phyloP scores from a whole-genome alignment of 1,139 yeast species.

The Taphrina pruni region DNA sequence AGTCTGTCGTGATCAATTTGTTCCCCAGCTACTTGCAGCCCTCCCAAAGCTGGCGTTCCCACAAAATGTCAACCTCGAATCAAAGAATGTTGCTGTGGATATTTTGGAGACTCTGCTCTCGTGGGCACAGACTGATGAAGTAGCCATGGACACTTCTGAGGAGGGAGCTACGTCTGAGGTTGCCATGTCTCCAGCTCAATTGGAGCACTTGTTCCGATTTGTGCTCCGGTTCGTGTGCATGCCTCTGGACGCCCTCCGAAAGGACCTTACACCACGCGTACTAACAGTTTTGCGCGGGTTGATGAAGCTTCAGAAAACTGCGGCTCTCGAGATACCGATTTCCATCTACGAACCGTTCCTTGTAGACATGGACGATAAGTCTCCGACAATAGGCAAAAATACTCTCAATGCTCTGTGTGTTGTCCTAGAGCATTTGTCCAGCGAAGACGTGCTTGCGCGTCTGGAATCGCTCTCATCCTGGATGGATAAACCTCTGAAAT shows the following conservation, averaged over 20 bases:
- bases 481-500: conserved; percentile 79
- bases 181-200: conserved; percentile 59
- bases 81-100: conserved; percentile 85
- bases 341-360: conserved; percentile 85
- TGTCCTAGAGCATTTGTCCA: conserved; percentile 74
- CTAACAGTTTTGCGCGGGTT: conserved; percentile 74
- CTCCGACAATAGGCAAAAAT: conserved; percentile 78
- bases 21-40: conserved; percentile 88
- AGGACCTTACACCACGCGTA: conserved; percentile 81
- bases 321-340: conserved; percentile 82
- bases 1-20: conserved; percentile 84
- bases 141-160: conserved; percentile 12
- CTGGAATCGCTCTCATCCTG: conserved; percentile 67
- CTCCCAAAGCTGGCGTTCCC: conserved; percentile 89
- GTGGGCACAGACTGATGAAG: conserved; percentile 66
- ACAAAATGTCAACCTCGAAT: conserved; percentile 73
- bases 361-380: conserved; percentile 74
- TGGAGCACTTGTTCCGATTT: conserved; percentile 88
- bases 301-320: conserved; percentile 77
- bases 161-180: conserved; percentile 6
- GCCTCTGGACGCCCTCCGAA: conserved; percentile 83
- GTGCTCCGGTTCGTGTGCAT: conserved; percentile 87
- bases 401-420: conserved; percentile 91
- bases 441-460: conserved; percentile 77
- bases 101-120: conserved; percentile 79